phyloP scores from a whole-genome alignment of 2,329 filamentous ascomycete species.

The Neoarthrinium moseri region DNA sequence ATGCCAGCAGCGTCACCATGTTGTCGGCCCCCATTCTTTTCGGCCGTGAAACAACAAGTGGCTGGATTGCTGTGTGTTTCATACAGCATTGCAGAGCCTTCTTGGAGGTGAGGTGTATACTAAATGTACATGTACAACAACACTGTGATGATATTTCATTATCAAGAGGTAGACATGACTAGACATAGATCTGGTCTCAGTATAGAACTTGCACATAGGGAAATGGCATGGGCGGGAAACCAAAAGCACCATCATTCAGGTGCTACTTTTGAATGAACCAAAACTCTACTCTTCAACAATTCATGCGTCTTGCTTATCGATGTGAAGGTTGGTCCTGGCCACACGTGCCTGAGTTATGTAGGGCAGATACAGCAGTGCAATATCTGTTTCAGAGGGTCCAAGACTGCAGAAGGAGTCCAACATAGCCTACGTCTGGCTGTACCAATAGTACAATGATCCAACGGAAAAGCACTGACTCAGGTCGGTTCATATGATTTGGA shows the following conservation, averaged over 20 bases:
- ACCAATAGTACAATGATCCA: too few species aligned
- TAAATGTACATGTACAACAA: conserved; percentile 3
- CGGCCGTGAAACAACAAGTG: not conserved
- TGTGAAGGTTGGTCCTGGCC: too few species aligned
- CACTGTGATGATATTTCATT: conserved; percentile 4
- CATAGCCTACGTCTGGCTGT: too few species aligned
- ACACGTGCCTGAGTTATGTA: too few species aligned
- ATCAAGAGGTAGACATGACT: conserved; percentile 5
- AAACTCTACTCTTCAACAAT: not conserved
- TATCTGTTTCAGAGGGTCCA: too few species aligned
- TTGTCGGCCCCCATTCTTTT: not conserved
- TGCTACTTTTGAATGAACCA: not conserved
- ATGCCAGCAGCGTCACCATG: not conserved
- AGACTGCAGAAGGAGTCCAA: too few species aligned
- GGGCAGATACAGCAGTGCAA: too few species aligned
- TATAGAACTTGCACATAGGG: conserved; percentile 7
- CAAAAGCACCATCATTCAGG: not conserved
- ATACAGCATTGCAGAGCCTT: too few species aligned
- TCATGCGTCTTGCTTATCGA: too few species aligned
- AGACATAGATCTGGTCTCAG: not conserved
- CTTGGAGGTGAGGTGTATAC: not conserved
- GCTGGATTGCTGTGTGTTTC: not conserved
- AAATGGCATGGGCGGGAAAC: not conserved
- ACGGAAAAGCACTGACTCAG: too few species aligned
- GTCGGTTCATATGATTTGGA: not conserved